A percentile compares a stretch with the other conserved stretches of the same genome.
These are phyloP conservation scores for Closterium sp. DNA, from an alignment of 139 green algal species.

Conservation along the genomic window DNA sequence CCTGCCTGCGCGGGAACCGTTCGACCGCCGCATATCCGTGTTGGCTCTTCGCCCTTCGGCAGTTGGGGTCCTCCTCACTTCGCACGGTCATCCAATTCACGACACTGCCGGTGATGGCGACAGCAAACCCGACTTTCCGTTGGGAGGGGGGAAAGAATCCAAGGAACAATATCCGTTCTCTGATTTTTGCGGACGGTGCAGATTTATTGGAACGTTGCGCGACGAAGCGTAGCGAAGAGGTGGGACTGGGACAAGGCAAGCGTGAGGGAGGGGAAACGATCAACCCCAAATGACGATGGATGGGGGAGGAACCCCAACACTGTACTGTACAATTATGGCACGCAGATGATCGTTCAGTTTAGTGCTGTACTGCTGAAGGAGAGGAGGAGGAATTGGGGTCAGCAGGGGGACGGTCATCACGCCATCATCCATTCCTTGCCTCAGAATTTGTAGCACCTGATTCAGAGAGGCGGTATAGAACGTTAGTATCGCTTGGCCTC, in stretches of 20 bases:
- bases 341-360: too few relatives aligned
- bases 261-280: too few relatives aligned
- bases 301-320: background rate
- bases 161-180: background rate
- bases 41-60: background rate
- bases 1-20: background rate
- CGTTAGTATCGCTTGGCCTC: too few relatives aligned
- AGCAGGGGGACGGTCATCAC: background rate
- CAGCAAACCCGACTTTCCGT: background rate
- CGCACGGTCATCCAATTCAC: background rate
- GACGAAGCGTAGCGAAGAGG: background rate
- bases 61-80: background rate
- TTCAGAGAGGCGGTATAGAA: background rate
- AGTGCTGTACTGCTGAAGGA: too few relatives aligned
- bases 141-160: background rate
- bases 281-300: too few relatives aligned
- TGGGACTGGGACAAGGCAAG: background rate
- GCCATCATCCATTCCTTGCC: too few relatives aligned
- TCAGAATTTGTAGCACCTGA: background rate
- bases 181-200: background rate
- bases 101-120: background rate
- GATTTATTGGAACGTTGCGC: background rate
- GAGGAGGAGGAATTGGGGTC: too few relatives aligned
- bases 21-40: background rate
- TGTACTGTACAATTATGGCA: too few relatives aligned